Percentiles rank a stretch among this genome's conserved stretches.
phyloP scores from a whole-genome alignment of 208 protist species.

The Trichomonas vaginalis region DNA sequence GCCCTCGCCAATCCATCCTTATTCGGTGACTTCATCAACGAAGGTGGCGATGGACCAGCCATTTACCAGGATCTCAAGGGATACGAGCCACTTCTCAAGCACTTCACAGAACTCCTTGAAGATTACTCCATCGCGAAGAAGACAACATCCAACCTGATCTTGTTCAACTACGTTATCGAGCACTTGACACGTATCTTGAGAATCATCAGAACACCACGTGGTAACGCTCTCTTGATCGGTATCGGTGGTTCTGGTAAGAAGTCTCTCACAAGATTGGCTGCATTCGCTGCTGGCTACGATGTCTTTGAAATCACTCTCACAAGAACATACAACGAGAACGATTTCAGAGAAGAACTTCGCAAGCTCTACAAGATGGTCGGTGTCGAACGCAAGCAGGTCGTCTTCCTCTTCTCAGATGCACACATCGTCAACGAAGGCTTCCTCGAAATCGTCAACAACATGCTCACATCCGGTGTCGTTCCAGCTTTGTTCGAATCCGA shows the following conservation, averaged over 20 bases:
- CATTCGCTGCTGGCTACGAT: conserved; percentile 66
- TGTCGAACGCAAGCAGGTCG: conserved; percentile 61
- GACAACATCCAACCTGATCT: conserved; percentile 78
- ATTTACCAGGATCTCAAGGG: conserved; percentile 35
- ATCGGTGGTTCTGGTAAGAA: conserved; percentile 89
- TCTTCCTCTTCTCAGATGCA: conserved; percentile 92
- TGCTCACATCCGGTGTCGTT: conserved; percentile 89
- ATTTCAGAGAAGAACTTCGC: conserved; percentile 92
- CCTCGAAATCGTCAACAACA: conserved; percentile 96
- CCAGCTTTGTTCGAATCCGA: conserved; percentile 88
- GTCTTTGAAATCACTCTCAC: conserved; percentile 86
- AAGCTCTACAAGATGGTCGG: conserved; percentile 54
- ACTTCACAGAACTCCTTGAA: conserved; percentile 69
- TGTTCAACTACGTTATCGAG: conserved; percentile 92
- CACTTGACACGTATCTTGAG: conserved; percentile 80
- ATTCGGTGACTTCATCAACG: conserved; percentile 83
- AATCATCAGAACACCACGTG: conserved; percentile 75
- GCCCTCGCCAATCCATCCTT: conserved; percentile 65
- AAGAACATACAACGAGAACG: conserved; percentile 78
- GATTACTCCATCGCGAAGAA: conserved; percentile 68
- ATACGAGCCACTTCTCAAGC: conserved; percentile 51
- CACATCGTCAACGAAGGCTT: conserved; percentile 92
- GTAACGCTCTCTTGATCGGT: conserved; percentile 85
- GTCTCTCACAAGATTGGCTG: conserved; percentile 72
- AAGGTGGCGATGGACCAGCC: conserved; percentile 7